A percentile compares a stretch with the other conserved stretches of the same genome.
Evolutionary conservation across 495 filamentous ascomycete species (phyloP).

Genomic region (Melanomma pulvis-pyrius): DNA sequence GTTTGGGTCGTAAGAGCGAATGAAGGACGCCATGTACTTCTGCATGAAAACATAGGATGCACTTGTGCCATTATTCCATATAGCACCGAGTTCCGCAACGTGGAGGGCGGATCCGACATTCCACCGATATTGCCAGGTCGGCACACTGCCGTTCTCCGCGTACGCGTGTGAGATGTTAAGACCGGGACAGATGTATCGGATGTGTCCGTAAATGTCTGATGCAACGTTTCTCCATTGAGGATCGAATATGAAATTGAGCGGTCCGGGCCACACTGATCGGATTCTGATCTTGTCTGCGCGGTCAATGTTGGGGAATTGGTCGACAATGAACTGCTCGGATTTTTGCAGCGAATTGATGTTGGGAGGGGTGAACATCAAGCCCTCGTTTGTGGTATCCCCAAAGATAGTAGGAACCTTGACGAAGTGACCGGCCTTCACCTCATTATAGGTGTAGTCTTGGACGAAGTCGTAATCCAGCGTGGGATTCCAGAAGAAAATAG

Average conservation of each 20-base stretch:
- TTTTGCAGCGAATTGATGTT: constrained; percentile 47
- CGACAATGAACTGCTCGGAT: constrained; percentile 60
- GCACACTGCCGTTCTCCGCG: not conserved
- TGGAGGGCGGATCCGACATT: constrained; percentile 52
- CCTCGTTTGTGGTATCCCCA: constrained; percentile 73
- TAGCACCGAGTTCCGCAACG: constrained; percentile 18
- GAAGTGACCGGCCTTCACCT: constrained; percentile 62
- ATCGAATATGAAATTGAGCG: constrained; percentile 6
- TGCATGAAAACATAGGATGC: constrained; percentile 61
- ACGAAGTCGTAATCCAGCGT: constrained; percentile 56
- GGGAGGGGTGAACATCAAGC: constrained; percentile 63
- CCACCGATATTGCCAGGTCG: constrained; percentile 60
- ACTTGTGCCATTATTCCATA: constrained; percentile 48
- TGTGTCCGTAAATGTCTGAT: constrained; percentile 67
- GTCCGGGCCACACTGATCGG: constrained; percentile 56
- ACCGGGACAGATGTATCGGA: constrained; percentile 73
- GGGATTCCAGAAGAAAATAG: constrained; percentile 33
- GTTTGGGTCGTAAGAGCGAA: constrained; percentile 67
- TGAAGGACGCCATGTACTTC: constrained; percentile 71
- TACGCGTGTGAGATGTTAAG: constrained; percentile 43
- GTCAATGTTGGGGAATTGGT: constrained; percentile 65
- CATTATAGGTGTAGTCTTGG: constrained; percentile 62
- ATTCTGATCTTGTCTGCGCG: constrained; percentile 57
- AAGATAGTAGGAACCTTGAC: constrained; percentile 70
- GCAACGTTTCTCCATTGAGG: constrained; percentile 47